Evolutionary conservation across 768 basidiomycete species (phyloP).

Genomic region (Leccinum variicolor): DNA sequence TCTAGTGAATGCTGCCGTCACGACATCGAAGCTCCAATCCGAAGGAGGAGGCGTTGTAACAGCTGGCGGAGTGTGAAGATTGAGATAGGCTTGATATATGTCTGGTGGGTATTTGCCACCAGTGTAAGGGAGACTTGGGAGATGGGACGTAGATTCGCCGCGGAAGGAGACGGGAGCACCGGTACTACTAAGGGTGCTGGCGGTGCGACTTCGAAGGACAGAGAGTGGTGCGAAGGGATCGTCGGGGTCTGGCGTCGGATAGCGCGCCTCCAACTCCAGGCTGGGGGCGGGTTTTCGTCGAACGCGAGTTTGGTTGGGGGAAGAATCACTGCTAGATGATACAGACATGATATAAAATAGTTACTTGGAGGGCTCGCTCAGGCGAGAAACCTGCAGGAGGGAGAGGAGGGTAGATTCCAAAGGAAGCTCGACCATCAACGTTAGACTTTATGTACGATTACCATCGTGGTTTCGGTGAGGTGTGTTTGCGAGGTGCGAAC

Average conservation of each 20-base stretch:
- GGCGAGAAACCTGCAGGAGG: constrained; percentile 13
- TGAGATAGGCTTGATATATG: constrained; percentile 27
- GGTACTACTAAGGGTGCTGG: constrained; percentile 34
- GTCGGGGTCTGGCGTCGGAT: constrained; percentile 62
- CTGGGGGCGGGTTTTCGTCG: constrained; percentile 57
- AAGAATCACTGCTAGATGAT: constrained; percentile 23
- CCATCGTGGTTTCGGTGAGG: constrained; percentile 37
- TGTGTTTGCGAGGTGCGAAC: constrained; percentile 20
- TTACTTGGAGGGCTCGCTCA: constrained; percentile 11
- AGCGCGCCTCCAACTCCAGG: constrained; percentile 49
- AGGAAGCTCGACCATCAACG: constrained; percentile 7
- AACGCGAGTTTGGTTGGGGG: constrained; percentile 24
- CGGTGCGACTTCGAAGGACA: constrained; percentile 58
- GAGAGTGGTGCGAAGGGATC: constrained; percentile 72
- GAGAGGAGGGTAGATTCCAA: constrained; percentile 9
- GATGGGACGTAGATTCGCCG: constrained; percentile 29
- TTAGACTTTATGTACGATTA: constrained; percentile 29
- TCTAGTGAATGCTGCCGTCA: constrained; percentile 22
- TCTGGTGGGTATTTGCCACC: constrained; percentile 33
- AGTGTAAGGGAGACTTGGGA: constrained; percentile 30
- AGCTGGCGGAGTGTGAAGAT: constrained; percentile 10
- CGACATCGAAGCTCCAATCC: constrained; percentile 1
- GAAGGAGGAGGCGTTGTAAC: constrained; percentile 10
- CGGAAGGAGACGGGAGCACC: constrained; percentile 29
- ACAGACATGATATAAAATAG: constrained; percentile 31